A percentile compares a stretch with the other conserved stretches of the same genome.
These are phyloP conservation scores for Pyracantha coccinea DNA, from an alignment of 331 rosid species.

Conservation along the genomic window DNA sequence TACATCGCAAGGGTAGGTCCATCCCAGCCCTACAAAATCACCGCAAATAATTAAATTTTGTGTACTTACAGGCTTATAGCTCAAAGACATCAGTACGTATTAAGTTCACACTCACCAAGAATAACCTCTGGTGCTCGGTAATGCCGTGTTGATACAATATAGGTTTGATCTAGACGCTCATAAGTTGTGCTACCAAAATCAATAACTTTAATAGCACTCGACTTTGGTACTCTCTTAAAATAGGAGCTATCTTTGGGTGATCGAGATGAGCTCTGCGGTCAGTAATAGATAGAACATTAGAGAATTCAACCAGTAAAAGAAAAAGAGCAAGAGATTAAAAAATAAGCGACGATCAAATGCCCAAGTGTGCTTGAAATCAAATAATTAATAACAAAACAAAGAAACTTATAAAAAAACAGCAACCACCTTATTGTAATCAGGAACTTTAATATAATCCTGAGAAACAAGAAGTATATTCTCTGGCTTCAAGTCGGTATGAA, in stretches of 20 bases:
- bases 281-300: neutral
- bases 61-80: neutral
- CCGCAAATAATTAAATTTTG: neutral
- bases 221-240: conserved; percentile 69
- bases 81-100: neutral
- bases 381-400: neutral
- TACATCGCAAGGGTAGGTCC: conserved; percentile 89
- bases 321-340: neutral
- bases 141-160: conserved; percentile 89
- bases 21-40: conserved; percentile 60
- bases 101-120: conserved; percentile 23
- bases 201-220: conserved; percentile 78
- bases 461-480: conserved; percentile 70
- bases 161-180: conserved; percentile 62
- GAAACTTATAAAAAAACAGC: neutral
- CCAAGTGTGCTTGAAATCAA: neutral
- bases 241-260: conserved; percentile 50
- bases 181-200: conserved; percentile 91
- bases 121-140: conserved; percentile 93
- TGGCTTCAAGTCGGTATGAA: conserved; percentile 87
- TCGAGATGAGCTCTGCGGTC: conserved; percentile 46
- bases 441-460: conserved; percentile 54
- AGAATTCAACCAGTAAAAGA: neutral
- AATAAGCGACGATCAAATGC: neutral
- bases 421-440: conserved; percentile 46